Conservation (phyloP, 192 early-diverging fungal genomes). For the Phlyctochytrium arcticum region DNA sequence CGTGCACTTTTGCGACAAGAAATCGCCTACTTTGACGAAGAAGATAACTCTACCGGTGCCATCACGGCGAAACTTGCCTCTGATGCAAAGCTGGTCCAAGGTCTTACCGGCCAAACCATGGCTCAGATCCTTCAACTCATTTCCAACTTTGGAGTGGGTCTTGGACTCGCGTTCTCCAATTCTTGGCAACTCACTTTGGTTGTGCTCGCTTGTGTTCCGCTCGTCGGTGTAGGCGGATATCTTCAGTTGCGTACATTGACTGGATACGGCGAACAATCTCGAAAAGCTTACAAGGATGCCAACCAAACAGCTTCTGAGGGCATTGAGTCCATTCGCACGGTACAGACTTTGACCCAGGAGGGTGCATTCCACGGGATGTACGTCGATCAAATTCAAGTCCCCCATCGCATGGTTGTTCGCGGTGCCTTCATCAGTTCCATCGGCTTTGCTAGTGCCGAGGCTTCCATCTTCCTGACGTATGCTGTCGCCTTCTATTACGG, state of each 20-base stretch:
- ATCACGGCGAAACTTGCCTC: constrained; percentile 76
- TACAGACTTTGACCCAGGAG: constrained; percentile 70
- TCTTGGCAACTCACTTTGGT: constrained; percentile 81
- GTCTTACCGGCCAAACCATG: constrained; percentile 46
- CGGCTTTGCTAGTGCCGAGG: constrained; percentile 73
- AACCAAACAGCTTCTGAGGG: constrained; percentile 76
- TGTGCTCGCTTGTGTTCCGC: constrained; percentile 62
- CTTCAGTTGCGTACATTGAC: constrained; percentile 56
- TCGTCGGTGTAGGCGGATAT: constrained; percentile 62
- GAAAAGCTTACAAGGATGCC: constrained; percentile 63
- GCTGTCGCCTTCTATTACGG: constrained; percentile 85
- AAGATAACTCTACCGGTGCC: constrained; percentile 65
- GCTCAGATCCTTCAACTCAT: constrained; percentile 40
- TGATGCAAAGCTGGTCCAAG: constrained; percentile 69
- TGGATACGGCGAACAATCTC: constrained; percentile 58
- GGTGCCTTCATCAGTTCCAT: constrained; percentile 64
- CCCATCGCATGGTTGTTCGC: constrained; percentile 62
- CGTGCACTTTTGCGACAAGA: constrained; percentile 48
- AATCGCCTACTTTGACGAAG: constrained; percentile 53
- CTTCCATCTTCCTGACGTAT: constrained; percentile 67
- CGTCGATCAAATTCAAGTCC: constrained; percentile 53
- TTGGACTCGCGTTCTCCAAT: constrained; percentile 65
- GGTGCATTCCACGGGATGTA: constrained; percentile 66
- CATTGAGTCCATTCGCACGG: constrained; percentile 80
- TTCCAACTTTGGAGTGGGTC: constrained; percentile 25